Percentiles rank a stretch among this genome's conserved stretches.
phyloP scores from a whole-genome alignment of 345 rosid genomes.

The Citrus mangshanensis region DNA sequence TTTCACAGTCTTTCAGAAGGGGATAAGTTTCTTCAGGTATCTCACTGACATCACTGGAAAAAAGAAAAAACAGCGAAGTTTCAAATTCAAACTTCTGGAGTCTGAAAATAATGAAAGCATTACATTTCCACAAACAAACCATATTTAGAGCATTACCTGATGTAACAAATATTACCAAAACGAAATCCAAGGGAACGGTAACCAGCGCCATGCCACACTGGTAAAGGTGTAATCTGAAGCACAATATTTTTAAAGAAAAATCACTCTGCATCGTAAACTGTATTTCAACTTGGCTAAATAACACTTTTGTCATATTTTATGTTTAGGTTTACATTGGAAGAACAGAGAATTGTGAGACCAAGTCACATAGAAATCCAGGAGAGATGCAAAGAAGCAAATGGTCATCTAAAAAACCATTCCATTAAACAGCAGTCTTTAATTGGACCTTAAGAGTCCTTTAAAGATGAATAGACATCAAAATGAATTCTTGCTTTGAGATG shows the following conservation, averaged over 20 bases:
- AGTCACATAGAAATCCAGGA: neutral
- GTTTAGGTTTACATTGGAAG: no score
- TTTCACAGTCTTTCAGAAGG: conserved; percentile 62
- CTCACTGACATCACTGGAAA: conserved; percentile 82
- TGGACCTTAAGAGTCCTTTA: neutral
- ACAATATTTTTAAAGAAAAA: conserved; percentile 13
- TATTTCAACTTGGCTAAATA: neutral
- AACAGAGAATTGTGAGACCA: neutral
- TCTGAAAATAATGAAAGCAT: neutral
- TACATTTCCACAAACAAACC: neutral
- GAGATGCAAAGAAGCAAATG: neutral
- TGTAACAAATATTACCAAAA: conserved; percentile 79
- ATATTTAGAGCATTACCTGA: conserved; percentile 46
- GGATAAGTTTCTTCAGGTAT: conserved; percentile 91
- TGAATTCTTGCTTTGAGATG: neutral
- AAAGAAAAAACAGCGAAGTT: neutral
- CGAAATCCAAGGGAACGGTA: conserved; percentile 93
- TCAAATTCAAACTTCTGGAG: neutral
- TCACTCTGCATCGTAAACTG: neutral
- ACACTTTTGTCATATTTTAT: neutral
- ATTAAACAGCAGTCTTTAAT: neutral
- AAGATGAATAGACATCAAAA: neutral
- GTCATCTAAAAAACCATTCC: neutral
- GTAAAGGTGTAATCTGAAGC: conserved; percentile 76
- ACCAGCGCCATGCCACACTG: conserved; percentile 87